phyloP scores from a whole-genome alignment of 306 rosid species.

The Glycyrrhiza uralensis region DNA sequence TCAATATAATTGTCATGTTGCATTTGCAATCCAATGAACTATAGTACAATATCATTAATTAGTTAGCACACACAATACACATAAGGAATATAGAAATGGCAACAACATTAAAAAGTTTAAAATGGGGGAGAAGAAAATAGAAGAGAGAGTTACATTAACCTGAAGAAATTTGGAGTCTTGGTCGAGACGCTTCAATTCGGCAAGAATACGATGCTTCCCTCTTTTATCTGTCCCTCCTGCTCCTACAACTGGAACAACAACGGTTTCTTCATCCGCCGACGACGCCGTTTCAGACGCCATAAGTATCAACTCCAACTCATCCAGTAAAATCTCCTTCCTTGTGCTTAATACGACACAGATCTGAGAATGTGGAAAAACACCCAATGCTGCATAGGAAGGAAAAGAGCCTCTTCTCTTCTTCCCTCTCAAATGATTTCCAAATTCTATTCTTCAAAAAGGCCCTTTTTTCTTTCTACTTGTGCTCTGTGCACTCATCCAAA shows the following conservation, averaged over 20 bases:
- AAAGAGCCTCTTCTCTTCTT: not conserved
- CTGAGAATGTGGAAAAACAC: conserved; percentile 3
- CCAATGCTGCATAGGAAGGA: not conserved
- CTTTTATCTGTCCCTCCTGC: conserved; percentile 41
- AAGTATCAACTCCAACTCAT: conserved; percentile 17
- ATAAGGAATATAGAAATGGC: not conserved
- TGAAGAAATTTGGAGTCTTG: conserved; percentile 65
- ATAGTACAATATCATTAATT: not conserved
- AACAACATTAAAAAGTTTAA: not conserved
- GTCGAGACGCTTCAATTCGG: conserved; percentile 70
- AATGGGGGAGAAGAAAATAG: too few species aligned
- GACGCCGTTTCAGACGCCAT: conserved; percentile 75
- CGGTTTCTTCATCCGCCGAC: conserved; percentile 47
- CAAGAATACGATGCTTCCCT: conserved; percentile 82
- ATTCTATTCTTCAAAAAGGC: not conserved
- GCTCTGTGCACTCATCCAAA: conserved; percentile 1
- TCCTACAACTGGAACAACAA: conserved; percentile 12
- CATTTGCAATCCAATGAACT: not conserved
- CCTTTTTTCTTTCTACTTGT: not conserved
- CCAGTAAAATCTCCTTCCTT: not conserved
- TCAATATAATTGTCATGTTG: not conserved
- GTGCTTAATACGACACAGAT: conserved; percentile 4
- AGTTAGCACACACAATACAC: not conserved
- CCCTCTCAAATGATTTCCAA: too few species aligned
- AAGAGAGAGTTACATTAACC: conserved; percentile 31